phyloP scores from a whole-genome alignment of 2,329 filamentous ascomycete species.

The Dothideomycetidae sp. region DNA sequence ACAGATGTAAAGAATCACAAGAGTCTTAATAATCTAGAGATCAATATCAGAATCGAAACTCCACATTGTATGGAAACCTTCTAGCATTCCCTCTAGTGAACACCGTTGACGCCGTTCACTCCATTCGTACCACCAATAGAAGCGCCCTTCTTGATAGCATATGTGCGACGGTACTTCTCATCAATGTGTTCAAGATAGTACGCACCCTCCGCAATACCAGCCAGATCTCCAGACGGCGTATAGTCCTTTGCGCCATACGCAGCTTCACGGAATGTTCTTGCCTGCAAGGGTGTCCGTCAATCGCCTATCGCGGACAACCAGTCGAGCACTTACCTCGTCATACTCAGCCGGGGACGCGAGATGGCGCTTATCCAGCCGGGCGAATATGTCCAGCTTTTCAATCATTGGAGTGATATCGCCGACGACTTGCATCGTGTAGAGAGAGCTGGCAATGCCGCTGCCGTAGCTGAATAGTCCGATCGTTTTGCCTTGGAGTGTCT shows the following conservation, averaged over 20 bases:
- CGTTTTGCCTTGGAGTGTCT: conserved; percentile 35
- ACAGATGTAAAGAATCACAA: too few relatives aligned
- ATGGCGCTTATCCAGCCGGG: conserved; percentile 30
- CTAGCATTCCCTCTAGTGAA: too few relatives aligned
- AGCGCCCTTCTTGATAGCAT: conserved; percentile 30
- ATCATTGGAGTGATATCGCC: conserved; percentile 33
- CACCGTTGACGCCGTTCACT: too few relatives aligned
- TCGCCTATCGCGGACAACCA: too few relatives aligned
- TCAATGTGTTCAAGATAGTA: conserved; percentile 39
- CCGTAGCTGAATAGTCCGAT: conserved; percentile 40
- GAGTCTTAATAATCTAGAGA: too few relatives aligned
- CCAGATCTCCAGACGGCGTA: conserved; percentile 30
- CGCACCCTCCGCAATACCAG: conserved; percentile 32
- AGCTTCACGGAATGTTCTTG: conserved; percentile 38
- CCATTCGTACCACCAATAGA: not conserved
- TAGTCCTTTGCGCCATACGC: conserved; percentile 38
- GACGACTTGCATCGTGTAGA: conserved; percentile 36
- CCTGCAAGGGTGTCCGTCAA: too few relatives aligned
- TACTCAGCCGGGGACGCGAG: conserved; percentile 35
- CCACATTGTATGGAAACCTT: too few relatives aligned
- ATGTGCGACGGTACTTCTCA: conserved; percentile 37
- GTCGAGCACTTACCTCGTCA: conserved; percentile 36
- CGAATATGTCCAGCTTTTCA: conserved; percentile 34
- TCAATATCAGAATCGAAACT: too few relatives aligned
- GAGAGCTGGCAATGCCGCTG: conserved; percentile 35